Evolutionary conservation across 116 monocot genomes (phyloP).

Genomic region (Zostera marina): DNA sequence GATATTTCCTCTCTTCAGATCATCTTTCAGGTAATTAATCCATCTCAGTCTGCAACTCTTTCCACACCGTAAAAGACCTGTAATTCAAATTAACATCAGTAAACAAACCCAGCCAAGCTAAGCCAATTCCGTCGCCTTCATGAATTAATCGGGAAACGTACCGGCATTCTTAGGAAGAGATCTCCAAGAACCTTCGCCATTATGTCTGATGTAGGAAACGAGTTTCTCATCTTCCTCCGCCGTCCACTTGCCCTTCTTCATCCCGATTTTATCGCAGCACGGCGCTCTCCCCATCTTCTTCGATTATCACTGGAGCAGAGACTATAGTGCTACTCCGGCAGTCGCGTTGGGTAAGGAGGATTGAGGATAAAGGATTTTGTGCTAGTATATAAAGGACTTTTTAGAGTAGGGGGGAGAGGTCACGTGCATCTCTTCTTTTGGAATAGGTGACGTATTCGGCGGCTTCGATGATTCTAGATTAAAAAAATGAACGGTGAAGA

Average conservation of each 20-base stretch:
- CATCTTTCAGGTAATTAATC: constrained; percentile 47
- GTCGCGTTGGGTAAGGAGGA: too few species aligned
- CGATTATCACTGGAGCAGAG: neutral
- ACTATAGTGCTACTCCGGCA: neutral
- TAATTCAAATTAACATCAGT: neutral
- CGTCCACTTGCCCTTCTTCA: constrained; percentile 51
- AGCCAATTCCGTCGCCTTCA: neutral
- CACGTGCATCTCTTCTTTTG: too few species aligned
- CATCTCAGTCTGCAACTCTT: constrained; percentile 54
- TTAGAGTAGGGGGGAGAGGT: too few species aligned
- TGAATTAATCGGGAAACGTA: too few species aligned
- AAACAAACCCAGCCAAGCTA: neutral
- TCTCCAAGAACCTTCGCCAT: constrained; percentile 43
- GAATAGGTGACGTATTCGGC: too few species aligned
- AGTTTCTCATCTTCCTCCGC: constrained; percentile 35
- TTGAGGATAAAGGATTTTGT: too few species aligned
- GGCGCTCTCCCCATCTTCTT: constrained; percentile 32
- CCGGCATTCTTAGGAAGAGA: constrained; percentile 53
- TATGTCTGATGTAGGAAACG: constrained; percentile 21
- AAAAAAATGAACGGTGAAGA: too few species aligned
- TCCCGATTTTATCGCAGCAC: constrained; percentile 49
- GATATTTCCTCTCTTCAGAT: constrained; percentile 42
- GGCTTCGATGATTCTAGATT: too few species aligned
- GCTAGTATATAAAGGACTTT: too few species aligned
- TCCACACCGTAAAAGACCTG: constrained; percentile 48